Evolutionary conservation across 306 rosid genomes (phyloP), one percentile per base, ranked within the genome.

Genomic region (Prunus mume): DNA sequence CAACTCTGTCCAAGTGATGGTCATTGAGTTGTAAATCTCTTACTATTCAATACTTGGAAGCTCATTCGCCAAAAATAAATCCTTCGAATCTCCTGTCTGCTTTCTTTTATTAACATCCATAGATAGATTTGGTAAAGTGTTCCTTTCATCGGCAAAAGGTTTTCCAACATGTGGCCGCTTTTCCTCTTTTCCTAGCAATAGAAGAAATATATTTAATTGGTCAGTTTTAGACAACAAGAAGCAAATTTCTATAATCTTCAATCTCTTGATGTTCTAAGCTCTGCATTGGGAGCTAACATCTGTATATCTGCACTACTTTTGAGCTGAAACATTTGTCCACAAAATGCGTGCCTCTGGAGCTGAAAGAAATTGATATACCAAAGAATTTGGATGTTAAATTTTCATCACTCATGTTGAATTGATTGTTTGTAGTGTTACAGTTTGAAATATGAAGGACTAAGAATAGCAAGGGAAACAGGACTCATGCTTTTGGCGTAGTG

Each of bases 1-100:
- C 82, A 76, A 65, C 83, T 92, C 38, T 90, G 87, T 80, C 80
- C 89, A 1, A 81, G 24, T 50, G 80, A 74, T 72, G 77, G 46
- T 83, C 83, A 78, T 69, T 81, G 69, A 79, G 11, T 47, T 14
- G 12, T 47, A 47, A 47, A 47, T 12, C 51, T 11, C 15, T 12
- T 47, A 12, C 51, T 12, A n/a, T 51, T 18, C 4, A 32, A 32
- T 32, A 0, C 38, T 32, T 32, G 38, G 66, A 50, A 1, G 55
- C 14, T 34, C 28, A 50, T 61, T 34, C 41, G 0, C 41, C 41
- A 9, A 0, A 60, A 30, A 4, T 22, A 28, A 5, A 12, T 17
- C 0, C 50, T 19, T 38, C 12, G 12, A 41, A 34, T 25, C 47
- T 38, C 13, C 51, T 52, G 9, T 28, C 62, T 11, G 62, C 74